These are phyloP conservation scores for Corniculantispora saksenae DNA, from an alignment of 2,329 filamentous ascomycete species.

Conservation along the genomic window DNA sequence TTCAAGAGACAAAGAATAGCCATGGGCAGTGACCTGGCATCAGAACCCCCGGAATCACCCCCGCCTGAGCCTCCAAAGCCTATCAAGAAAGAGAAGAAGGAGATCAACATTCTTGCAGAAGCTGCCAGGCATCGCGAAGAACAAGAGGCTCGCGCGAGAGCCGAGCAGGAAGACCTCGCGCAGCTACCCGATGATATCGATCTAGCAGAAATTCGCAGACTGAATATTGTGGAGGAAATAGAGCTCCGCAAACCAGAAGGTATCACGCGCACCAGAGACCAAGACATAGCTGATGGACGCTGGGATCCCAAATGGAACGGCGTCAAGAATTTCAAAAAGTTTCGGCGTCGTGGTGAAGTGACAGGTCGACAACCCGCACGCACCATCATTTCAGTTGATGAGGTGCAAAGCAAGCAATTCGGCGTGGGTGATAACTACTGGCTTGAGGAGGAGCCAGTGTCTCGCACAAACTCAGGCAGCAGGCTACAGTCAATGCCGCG, in stretches of 20 bases:
- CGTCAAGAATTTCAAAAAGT: constrained; percentile 93
- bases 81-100: constrained; percentile 54
- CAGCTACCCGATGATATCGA: constrained; percentile 64
- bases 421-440: constrained; percentile 78
- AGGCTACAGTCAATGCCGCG: not conserved
- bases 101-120: constrained; percentile 68
- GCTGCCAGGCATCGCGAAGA: constrained; percentile 62
- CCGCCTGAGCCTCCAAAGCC: constrained; percentile 33
- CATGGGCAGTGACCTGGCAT: constrained; percentile 49
- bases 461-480: constrained; percentile 24
- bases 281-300: constrained; percentile 54
- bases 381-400: constrained; percentile 70
- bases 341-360: constrained; percentile 60
- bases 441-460: constrained; percentile 54
- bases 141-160: constrained; percentile 63
- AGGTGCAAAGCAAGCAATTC: constrained; percentile 69
- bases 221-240: constrained; percentile 78
- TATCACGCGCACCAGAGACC: constrained; percentile 41
- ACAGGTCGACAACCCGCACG: constrained; percentile 44
- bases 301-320: constrained; percentile 95
- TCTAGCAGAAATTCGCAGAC: constrained; percentile 68
- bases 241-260: constrained; percentile 51
- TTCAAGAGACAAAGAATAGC: constrained; percentile 77
- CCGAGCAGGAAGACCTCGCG: constrained; percentile 55
- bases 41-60: constrained; percentile 27